Base-by-base conservation (phyloP, 148 eudicot species). In the Cornus kousa region DNA sequence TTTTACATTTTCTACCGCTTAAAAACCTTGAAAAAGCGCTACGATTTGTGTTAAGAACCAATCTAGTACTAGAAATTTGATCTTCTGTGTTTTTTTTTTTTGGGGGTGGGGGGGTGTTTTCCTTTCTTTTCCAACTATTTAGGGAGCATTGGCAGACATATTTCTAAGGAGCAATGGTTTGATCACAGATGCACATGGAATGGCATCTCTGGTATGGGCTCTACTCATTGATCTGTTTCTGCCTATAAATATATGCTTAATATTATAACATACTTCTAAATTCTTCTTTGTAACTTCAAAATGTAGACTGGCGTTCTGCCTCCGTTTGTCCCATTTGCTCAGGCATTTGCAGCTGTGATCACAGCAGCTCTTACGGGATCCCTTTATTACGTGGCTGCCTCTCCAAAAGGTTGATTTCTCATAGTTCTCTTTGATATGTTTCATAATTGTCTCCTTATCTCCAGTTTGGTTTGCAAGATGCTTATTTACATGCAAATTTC, bases 361-460 rank as follows among this genome's bases (percentile, higher is more conserved):
- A 96, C 99, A 48, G 99, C 99, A 59, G 97, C 93, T 53, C 95
- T 96, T 76, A 96, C 99, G 0, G 97, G 98, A 48, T 92, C 99
- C 31, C 92, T 96, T 31, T 96, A 96, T 76, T 96, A 93, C 24
- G 84, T 96, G 70, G 98, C 99, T 50, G 98, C 99, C 60, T 93
- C 99, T 46, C 98, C 99, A 0, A 92, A 96, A 91, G 99, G 99
- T 96, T 77, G 22, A 37, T 53, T 33, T 68, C 48, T 39, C 69
- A 23, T 46, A 14, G 68, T 35, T 62, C 65, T 67, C 39, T 53
- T 48, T 17, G 3, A 3, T 6, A 16, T 0, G 2, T 20, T 74
- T 5, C 32, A 2, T 13, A 31, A 11, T 7, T 17, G 0, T 43
- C 24, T 43, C 48, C 70, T 72, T 24, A 35, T 60, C 48, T 23